Evolutionary conservation across 768 basidiomycete species (phyloP), one percentile per base, ranked within the genome.

Genomic region (Rhodotorula kratochvilovae): DNA sequence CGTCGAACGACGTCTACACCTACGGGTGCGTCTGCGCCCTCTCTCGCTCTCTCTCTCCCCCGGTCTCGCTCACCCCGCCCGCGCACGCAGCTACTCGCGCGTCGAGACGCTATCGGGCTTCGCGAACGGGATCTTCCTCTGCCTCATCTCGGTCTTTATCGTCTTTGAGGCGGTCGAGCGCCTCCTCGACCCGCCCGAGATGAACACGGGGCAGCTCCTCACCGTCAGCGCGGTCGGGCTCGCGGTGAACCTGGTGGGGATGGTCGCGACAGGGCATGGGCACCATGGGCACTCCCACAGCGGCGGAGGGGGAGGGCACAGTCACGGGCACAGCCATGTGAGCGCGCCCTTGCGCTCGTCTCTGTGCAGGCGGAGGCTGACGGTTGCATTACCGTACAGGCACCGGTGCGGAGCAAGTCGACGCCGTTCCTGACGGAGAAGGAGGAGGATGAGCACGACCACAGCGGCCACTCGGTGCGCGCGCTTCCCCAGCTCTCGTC

Each of bases 91-190:
- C 45, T 99, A 94, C 81, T 89, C 91, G 7, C 88, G 96, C 39
- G 93, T 99, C 35, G 96, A 99, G 81, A 98, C 96, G 2, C 81
- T 99, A 36, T 97, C 95, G 17, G 96, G 96, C 21, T 99, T 99
- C 78, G 93, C 96, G 3, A 99, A 99, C 78, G 96, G 95, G 33
- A 89, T 96, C 70, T 95, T 95, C 79, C 83, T 93, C 7, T 88
- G 95, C 71, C 81, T 95, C 60, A 96, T 98, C 67, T 97, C 94
- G 5, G 88, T 98, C 71, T 99, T 98, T 80, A 99, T 99, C 79
- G 89, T 98, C 48, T 97, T 99, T 71, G 96, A 99, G 81, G 96
- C 94, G 4, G 87, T 98, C 53, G 92, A 98, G 81, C 85, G 96
- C 75, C 85, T 99, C 91, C 50, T 77, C 48, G 68, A 79, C 60